Base-by-base conservation (phyloP, 2,329 filamentous ascomycete species). In the Thyridium curvatum region DNA sequence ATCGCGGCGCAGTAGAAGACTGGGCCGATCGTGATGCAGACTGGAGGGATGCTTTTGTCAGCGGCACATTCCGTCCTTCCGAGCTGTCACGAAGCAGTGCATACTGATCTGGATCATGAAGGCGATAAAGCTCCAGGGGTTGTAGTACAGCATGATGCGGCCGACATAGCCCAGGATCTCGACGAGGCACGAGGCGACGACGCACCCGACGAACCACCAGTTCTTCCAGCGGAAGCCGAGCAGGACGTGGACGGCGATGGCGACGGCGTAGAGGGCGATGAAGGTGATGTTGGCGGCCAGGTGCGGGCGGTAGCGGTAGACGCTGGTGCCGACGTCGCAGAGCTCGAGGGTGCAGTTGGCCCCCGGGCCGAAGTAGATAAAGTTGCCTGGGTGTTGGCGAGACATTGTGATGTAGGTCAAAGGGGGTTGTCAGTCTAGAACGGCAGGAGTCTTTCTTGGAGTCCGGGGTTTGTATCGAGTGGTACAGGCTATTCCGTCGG, bases 101-200 rank as follows among this genome's bases (percentile, higher is more conserved):
- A 35, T 52, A 74, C 72, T 63, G 46, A 83, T 82, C 52, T 85
- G 77, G n/a, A 83, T 69, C 53, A 84, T 69, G 53, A 85, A 86
- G 8, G 69, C 76, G 12, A 53, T 52, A 52, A 80, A 72, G 35
- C 54, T 64, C 51, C 79, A 84, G 0, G 78, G 76, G 48, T 84
- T 74, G 33, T 69, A 44, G 45, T 71, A 68, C 42, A 80, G 61
- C 49, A 78, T 52, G 37, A 83, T 62, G 10, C 82, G 68, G 3
- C 78, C 82, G 2, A 62, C 57, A 45, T 86, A 86, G 14, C 82
- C 82, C 28, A 82, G 51, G 10, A 82, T 66, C 49, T 82, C 79
- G 35, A 67, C 62, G 6, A 71, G 31, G 46, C 71, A 77, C 34
- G 81, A 81, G 14, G 68, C 50, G 7, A 76, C 48, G 67, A 84